phyloP scores from a whole-genome alignment of 257 asterid genomes.

The Marsdenia floribunda region DNA sequence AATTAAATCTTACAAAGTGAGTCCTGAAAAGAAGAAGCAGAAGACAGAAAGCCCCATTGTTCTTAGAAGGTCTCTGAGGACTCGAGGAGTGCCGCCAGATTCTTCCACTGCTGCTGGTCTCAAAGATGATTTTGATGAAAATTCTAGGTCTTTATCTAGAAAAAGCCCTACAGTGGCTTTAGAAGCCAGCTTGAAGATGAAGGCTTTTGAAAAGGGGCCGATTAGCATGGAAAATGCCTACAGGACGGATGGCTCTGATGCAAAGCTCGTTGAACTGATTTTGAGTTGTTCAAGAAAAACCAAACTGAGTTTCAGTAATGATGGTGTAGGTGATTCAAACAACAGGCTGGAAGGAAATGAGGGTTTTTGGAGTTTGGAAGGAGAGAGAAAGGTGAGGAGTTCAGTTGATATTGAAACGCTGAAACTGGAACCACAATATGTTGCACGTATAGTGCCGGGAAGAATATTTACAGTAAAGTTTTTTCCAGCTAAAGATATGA shows the following conservation, averaged over 20 bases:
- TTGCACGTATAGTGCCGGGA: conserved; percentile 73
- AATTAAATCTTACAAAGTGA: conserved; percentile 49
- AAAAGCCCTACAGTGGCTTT: conserved; percentile 14
- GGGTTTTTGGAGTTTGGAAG: conserved; percentile 10
- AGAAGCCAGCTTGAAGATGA: conserved; percentile 16
- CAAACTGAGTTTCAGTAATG: conserved; percentile 21
- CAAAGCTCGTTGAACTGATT: conserved; percentile 35
- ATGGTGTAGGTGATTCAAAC: not conserved
- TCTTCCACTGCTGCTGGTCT: conserved; percentile 55
- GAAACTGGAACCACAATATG: conserved; percentile 54
- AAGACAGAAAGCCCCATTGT: conserved; percentile 56
- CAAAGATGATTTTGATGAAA: conserved; percentile 41
- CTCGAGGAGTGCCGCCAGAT: conserved; percentile 77
- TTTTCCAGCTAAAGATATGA: conserved; percentile 55
- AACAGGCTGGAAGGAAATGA: not conserved
- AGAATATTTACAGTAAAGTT: conserved; percentile 58
- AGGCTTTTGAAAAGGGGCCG: conserved; percentile 39
- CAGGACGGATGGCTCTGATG: conserved; percentile 38
- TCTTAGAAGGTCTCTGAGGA: conserved; percentile 83
- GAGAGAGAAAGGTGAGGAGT: conserved; percentile 26
- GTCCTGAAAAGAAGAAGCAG: conserved; percentile 62
- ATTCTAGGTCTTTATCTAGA: conserved; percentile 3
- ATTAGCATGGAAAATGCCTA: conserved; percentile 52
- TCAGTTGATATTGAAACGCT: conserved; percentile 44
- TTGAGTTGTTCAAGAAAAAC: conserved; percentile 22